Evolutionary conservation across 2,329 filamentous ascomycete species (phyloP).

Genomic region (Colletotrichum lindemuthianum): DNA sequence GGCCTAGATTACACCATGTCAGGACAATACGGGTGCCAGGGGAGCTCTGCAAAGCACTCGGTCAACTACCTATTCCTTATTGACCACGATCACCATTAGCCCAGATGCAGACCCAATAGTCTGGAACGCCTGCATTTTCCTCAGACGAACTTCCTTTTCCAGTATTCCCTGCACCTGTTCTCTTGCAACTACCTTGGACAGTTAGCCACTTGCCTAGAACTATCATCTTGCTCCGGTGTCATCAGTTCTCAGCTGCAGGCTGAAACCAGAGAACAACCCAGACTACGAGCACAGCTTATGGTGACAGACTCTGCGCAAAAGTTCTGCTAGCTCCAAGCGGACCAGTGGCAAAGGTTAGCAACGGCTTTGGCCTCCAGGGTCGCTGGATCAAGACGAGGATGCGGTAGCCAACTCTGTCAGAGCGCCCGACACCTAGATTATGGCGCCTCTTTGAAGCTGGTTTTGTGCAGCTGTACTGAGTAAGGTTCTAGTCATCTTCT

Average conservation of each 20-base stretch:
- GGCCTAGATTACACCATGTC: not conserved
- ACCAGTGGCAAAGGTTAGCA: slow-evolving; percentile 28
- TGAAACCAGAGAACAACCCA: slow-evolving; percentile 12
- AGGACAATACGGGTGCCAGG: no score
- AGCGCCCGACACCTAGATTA: not conserved
- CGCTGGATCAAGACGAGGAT: not conserved
- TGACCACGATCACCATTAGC: not conserved
- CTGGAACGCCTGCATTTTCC: slow-evolving; percentile 15
- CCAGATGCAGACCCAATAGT: slow-evolving; percentile 1
- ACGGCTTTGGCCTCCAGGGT: slow-evolving; percentile 20
- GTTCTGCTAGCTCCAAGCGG: slow-evolving; percentile 7
- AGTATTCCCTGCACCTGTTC: no score
- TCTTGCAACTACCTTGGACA: not conserved
- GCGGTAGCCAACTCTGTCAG: slow-evolving; percentile 3
- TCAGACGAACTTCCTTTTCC: no score
- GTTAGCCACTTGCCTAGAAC: slow-evolving; percentile 10
- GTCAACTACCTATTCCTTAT: slow-evolving; percentile 9
- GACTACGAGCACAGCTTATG: slow-evolving; percentile 18
- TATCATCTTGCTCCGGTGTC: slow-evolving; percentile 1
- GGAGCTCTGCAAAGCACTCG: not conserved
- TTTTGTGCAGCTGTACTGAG: no score
- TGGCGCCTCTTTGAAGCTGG: not conserved
- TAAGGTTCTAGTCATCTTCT: no score
- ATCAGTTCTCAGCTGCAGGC: slow-evolving; percentile 28
- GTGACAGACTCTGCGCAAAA: slow-evolving; percentile 4